Conservation (phyloP, 768 basidiomycete genomes). For the Mycena capillaripes region DNA sequence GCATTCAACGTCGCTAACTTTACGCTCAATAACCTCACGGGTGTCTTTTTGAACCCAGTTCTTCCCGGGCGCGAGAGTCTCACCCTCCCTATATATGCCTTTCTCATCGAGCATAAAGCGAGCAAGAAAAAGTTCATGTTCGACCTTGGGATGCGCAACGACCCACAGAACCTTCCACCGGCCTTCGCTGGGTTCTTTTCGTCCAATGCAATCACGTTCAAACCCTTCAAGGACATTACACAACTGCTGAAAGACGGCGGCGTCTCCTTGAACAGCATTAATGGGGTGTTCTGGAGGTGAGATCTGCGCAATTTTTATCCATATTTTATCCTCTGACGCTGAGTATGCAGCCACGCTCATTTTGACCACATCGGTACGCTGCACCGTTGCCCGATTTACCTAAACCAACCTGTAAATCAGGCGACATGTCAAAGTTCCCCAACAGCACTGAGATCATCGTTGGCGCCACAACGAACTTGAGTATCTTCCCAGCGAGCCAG, state of each 20-base stretch:
- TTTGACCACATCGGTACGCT: slow-evolving; percentile 12
- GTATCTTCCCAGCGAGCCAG: slow-evolving; percentile 14
- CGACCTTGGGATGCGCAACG: slow-evolving; percentile 10
- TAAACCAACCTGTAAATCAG: neutral
- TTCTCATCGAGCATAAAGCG: slow-evolving; percentile 6
- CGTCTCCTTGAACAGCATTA: slow-evolving; percentile 16
- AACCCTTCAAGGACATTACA: slow-evolving; percentile 16
- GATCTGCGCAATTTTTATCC: neutral
- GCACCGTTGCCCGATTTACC: neutral
- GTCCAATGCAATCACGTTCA: neutral
- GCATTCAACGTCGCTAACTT: slow-evolving; percentile 20
- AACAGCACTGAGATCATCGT: slow-evolving; percentile 20
- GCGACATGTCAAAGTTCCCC: slow-evolving; percentile 32
- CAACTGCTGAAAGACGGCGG: slow-evolving; percentile 15
- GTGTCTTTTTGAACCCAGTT: neutral
- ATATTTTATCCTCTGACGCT: neutral
- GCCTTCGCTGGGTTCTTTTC: neutral
- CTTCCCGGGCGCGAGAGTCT: neutral
- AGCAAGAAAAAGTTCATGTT: slow-evolving; percentile 10
- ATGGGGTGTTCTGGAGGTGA: slow-evolving; percentile 26
- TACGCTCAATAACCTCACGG: neutral
- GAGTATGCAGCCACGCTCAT: slow-evolving; percentile 20
- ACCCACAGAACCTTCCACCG: slow-evolving; percentile 12
- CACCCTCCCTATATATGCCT: slow-evolving; percentile 9
- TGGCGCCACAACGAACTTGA: neutral